These are phyloP conservation scores for Pistacia atlantica DNA, from an alignment of 345 rosid species.

Conservation along the genomic window DNA sequence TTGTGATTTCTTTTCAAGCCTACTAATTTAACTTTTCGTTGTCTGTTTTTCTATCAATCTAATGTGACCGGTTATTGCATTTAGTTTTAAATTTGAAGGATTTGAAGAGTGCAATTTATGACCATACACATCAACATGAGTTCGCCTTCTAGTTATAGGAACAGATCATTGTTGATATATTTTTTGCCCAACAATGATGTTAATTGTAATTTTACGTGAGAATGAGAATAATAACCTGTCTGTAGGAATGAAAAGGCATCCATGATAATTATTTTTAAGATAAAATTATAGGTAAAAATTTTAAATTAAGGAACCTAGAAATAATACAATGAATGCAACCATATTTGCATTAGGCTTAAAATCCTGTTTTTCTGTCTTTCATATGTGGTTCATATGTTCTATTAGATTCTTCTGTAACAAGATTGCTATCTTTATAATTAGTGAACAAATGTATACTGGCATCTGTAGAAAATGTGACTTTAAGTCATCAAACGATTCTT, in stretches of 20 bases:
- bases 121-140: neutral
- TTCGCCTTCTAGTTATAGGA: neutral
- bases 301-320: slow-evolving; percentile 3
- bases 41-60: slow-evolving; percentile 6
- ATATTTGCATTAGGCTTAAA: neutral
- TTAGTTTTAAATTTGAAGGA: neutral
- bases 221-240: neutral
- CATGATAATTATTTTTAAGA: neutral
- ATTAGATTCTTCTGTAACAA: slow-evolving; percentile 12
- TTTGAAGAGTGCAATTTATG: neutral
- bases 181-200: neutral
- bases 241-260: neutral
- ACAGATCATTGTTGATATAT: neutral
- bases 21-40: neutral
- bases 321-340: neutral
- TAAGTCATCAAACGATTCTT: slow-evolving; percentile 9
- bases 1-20: neutral
- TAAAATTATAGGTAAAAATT: neutral
- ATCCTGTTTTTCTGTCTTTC: neutral
- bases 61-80: neutral
- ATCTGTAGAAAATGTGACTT: slow-evolving; percentile 10
- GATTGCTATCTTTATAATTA: slow-evolving; percentile 10
- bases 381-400: slow-evolving; percentile 24
- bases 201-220: neutral
- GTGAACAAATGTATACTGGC: slow-evolving; percentile 20